phyloP scores from a whole-genome alignment of 495 filamentous ascomycete genomes.

The Podospora appendiculata region DNA sequence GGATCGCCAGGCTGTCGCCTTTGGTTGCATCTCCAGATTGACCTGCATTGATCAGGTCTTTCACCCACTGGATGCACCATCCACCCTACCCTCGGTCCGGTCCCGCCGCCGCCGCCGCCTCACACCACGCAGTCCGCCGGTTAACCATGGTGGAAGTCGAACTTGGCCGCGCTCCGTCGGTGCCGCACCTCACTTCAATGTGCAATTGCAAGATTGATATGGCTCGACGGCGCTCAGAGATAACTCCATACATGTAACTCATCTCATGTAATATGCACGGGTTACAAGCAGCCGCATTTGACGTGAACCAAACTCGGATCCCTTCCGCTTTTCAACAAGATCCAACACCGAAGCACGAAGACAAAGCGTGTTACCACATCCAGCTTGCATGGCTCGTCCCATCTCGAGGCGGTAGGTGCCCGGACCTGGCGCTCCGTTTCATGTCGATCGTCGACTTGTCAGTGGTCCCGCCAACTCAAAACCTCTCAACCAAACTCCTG shows the following conservation, averaged over 20 bases:
- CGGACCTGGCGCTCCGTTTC: constrained; percentile 9
- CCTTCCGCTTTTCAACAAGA: too few species aligned
- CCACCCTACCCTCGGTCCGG: neutral
- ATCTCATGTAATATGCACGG: too few species aligned
- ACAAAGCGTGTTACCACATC: neutral
- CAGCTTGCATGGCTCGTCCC: neutral
- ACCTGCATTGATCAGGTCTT: neutral
- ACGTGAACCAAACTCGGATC: too few species aligned
- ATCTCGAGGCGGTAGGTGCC: neutral
- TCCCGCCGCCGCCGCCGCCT: neutral
- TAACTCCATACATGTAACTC: too few species aligned
- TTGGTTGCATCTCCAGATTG: neutral
- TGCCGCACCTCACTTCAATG: too few species aligned
- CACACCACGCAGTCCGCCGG: too few species aligned
- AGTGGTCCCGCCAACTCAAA: constrained; percentile 7
- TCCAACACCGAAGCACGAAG: too few species aligned
- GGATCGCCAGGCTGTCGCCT: neutral
- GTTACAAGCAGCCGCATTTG: too few species aligned
- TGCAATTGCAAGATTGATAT: too few species aligned
- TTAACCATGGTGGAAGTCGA: too few species aligned
- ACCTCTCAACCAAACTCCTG: constrained; percentile 8
- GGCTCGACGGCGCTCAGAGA: too few species aligned
- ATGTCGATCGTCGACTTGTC: constrained; percentile 11
- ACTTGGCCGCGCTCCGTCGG: too few species aligned
- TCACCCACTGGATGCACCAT: neutral